Evolutionary conservation across 192 early-diverging fungal genomes (phyloP), one percentile per base, ranked within the genome.

Genomic region (Linnemannia schmuckeri): DNA sequence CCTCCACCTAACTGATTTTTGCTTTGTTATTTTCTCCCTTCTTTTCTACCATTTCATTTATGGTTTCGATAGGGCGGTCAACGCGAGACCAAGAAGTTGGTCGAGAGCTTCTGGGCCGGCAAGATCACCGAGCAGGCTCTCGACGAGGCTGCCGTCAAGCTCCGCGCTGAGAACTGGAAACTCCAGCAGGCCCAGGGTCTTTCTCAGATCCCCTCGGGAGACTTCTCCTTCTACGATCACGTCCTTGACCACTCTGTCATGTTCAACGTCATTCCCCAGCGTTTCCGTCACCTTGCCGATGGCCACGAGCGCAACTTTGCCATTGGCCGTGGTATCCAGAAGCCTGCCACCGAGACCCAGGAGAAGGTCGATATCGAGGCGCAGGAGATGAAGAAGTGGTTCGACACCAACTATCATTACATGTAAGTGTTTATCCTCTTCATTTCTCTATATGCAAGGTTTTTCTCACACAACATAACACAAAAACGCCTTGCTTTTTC

Each of bases 381-480:
- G 74, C 94, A 97, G 88, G 97, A 99, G 91, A 99, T 99, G 98
- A 97, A 97, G 93, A 99, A 99, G 92, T 99, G 96, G 97, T 99
- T 99, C 88, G 97, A 99, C 90, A 98, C 98, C 82, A 99, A 99
- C 95, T 99, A 96, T 91, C 93, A 96, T 81, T 96, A 92, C 88
- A 79, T 80, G 76, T 77, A 77, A 63, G 52, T 78, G 52, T 78
- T 57, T 30, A 22, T 7, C 42, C 24, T 37, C n/a, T 49, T 30
- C 24, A 20, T 52, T 71, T 42, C 70, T 71, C 41, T 38, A 71
- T 42, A 20, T 71, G 70, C 70, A 71, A 2, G 70, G 7, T 41
- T 2, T 1, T 41, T 41, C 20, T 42, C 41, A 40, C 38, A 15
- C 38, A 8, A 15, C 9, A 30, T 6, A 22, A 13, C 17, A 63